A percentile compares a stretch with the other conserved stretches of the same genome.
These are phyloP conservation scores for Aspergillus sclerotialis DNA, from an alignment of 2,329 filamentous ascomycete species.

Conservation along the genomic window DNA sequence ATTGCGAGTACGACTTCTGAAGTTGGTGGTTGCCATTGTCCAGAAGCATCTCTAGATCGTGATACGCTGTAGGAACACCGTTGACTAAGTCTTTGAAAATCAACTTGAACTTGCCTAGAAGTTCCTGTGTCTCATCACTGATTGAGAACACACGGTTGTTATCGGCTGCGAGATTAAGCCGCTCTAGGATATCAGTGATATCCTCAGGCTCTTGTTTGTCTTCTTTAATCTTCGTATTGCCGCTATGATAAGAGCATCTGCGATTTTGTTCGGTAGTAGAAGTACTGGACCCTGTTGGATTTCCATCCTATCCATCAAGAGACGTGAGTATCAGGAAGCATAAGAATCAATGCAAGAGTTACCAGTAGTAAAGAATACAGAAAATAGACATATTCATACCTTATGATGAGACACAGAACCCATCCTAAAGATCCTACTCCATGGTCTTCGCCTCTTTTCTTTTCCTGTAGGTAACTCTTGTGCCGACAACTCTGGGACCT, in stretches of 20 bases:
- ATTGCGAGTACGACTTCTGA: conserved; percentile 56
- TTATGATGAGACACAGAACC: neutral
- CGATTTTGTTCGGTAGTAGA: too few species aligned
- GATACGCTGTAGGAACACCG: conserved; percentile 87
- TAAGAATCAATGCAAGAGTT: too few species aligned
- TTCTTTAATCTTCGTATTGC: conserved; percentile 27
- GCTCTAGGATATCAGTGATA: conserved; percentile 70
- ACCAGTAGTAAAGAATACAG: too few species aligned
- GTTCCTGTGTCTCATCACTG: conserved; percentile 73
- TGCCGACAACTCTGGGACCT: neutral
- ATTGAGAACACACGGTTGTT: conserved; percentile 83
- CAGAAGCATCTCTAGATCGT: conserved; percentile 69
- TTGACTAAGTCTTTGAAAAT: conserved; percentile 89
- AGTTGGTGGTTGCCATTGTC: conserved; percentile 58
- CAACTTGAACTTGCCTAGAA: conserved; percentile 77
- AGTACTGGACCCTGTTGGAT: too few species aligned
- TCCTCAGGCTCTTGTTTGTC: conserved; percentile 61
- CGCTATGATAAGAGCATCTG: neutral
- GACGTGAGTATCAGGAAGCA: too few species aligned
- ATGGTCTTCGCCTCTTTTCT: neutral
- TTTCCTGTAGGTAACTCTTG: too few species aligned
- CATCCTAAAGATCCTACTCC: neutral
- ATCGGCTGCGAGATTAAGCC: conserved; percentile 72
- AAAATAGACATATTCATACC: too few species aligned
- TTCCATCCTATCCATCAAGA: too few species aligned